Conservation (phyloP, 2,329 filamentous ascomycete genomes). For the Fusarium domesticum region DNA sequence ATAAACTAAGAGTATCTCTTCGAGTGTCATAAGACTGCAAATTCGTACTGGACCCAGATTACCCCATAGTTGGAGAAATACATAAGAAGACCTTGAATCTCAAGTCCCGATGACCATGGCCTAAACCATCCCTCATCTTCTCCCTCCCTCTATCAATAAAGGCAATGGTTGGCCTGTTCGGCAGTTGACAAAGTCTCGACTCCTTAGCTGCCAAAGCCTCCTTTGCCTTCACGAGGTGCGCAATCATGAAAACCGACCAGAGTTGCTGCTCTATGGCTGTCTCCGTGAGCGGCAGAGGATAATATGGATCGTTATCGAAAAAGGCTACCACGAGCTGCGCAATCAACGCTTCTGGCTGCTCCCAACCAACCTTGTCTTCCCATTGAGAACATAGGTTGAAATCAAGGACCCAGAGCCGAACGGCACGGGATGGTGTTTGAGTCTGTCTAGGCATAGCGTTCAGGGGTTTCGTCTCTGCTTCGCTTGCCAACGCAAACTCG, state of each 20-base stretch:
- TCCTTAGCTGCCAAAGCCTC: neutral
- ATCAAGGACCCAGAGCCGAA: constrained; percentile 20
- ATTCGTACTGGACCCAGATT: too few relatives aligned
- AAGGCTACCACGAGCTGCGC: constrained; percentile 18
- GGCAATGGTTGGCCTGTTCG: constrained; percentile 1
- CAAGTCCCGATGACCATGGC: constrained; percentile 1
- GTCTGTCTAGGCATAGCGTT: too few relatives aligned
- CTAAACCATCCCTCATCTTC: neutral
- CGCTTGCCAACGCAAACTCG: constrained; percentile 23
- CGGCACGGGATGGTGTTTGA: too few relatives aligned
- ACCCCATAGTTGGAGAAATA: too few relatives aligned
- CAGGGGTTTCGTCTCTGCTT: neutral
- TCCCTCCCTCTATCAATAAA: neutral
- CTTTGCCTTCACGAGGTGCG: neutral
- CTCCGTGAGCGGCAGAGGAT: constrained; percentile 19
- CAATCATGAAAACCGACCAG: constrained; percentile 11
- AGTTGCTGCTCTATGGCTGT: constrained; percentile 8
- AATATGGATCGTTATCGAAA: constrained; percentile 27
- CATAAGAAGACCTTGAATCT: too few relatives aligned
- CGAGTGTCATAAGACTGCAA: too few relatives aligned
- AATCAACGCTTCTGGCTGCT: constrained; percentile 10
- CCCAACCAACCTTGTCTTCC: constrained; percentile 9
- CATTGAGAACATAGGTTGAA: constrained; percentile 18
- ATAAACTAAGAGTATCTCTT: too few relatives aligned
- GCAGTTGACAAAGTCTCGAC: neutral